These are phyloP conservation scores for Aspergillus arachidicola DNA, from an alignment of 2,329 filamentous ascomycete genomes.

Conservation along the genomic window DNA sequence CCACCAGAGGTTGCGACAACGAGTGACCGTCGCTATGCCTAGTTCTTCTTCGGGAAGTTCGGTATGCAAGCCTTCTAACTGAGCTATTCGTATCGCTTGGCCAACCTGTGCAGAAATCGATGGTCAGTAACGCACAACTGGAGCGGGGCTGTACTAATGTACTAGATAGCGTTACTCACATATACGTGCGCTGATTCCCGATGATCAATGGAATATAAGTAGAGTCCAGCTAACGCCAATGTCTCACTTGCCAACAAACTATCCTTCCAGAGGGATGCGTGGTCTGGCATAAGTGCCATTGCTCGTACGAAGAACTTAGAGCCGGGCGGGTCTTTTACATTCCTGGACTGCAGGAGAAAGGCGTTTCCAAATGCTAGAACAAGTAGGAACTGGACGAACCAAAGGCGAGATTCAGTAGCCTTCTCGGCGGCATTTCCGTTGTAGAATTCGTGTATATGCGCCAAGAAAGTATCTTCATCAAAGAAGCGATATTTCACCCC, in stretches of 20 bases:
- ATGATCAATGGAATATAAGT: conserved; percentile 43
- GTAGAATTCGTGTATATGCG: conserved; percentile 31
- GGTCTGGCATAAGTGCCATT: conserved; percentile 41
- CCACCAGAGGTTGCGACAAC: conserved; percentile 47
- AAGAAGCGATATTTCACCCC: conserved; percentile 41
- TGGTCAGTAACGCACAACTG: neutral
- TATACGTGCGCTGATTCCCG: conserved; percentile 38
- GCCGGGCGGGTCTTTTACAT: conserved; percentile 16
- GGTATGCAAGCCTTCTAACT: conserved; percentile 47
- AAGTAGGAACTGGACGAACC: conserved; percentile 23
- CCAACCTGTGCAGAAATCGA: conserved; percentile 33
- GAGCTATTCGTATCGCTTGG: conserved; percentile 46
- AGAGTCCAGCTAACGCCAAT: conserved; percentile 40
- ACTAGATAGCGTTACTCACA: conserved; percentile 16
- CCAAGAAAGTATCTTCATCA: conserved; percentile 34
- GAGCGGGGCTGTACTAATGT: neutral
- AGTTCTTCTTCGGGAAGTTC: conserved; percentile 43
- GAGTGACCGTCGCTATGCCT: conserved; percentile 31
- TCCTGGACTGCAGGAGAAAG: conserved; percentile 15
- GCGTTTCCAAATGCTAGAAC: conserved; percentile 22
- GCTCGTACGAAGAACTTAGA: conserved; percentile 24
- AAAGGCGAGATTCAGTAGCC: conserved; percentile 25
- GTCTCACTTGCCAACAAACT: conserved; percentile 43
- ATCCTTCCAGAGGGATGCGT: conserved; percentile 39
- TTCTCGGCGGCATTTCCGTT: conserved; percentile 19